Percentiles rank a stretch among this genome's conserved stretches.
Evolutionary conservation across 2,329 filamentous ascomycete genomes (phyloP).

Genomic region (Colletotrichum sp.): DNA sequence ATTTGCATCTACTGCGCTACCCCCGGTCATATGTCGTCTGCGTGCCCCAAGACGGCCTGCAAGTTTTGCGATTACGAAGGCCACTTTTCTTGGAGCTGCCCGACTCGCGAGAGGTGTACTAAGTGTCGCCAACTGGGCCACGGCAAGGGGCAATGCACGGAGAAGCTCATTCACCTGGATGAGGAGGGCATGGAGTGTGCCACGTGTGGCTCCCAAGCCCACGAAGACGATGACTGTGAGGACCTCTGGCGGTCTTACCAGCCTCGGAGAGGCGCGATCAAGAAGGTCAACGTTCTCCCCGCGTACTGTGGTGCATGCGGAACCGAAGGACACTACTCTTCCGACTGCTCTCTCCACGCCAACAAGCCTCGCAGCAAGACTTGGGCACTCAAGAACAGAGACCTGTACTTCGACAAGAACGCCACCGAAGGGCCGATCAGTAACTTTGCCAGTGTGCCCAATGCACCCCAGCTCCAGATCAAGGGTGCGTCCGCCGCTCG

Average conservation of each 20-base stretch:
- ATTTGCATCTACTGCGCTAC: constrained; percentile 60
- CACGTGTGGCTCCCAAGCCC: constrained; percentile 60
- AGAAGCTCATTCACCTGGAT: constrained; percentile 58
- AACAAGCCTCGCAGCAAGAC: constrained; percentile 41
- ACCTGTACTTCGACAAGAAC: constrained; percentile 53
- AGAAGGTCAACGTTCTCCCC: constrained; percentile 55
- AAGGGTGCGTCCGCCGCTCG: constrained; percentile 38
- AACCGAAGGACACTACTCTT: constrained; percentile 57
- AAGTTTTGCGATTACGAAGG: constrained; percentile 48
- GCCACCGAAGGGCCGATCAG: constrained; percentile 45
- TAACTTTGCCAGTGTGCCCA: constrained; percentile 28
- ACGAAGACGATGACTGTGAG: constrained; percentile 65
- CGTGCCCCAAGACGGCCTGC: constrained; percentile 54
- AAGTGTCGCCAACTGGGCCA: constrained; percentile 72
- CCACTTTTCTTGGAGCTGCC: constrained; percentile 58
- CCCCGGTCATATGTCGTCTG: constrained; percentile 47
- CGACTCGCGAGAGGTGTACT: constrained; percentile 53
- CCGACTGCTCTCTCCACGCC: constrained; percentile 51
- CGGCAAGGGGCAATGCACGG: constrained; percentile 51
- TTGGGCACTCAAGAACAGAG: constrained; percentile 56
- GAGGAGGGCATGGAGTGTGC: constrained; percentile 64
- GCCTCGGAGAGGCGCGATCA: constrained; percentile 41
- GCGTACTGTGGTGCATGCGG: constrained; percentile 64
- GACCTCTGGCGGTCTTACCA: constrained; percentile 65
- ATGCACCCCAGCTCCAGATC: constrained; percentile 29